Evolutionary conservation across 108 stramenopile genomes (phyloP), one percentile per base, ranked within the genome.

Genomic region (Conticribra guillardii): DNA sequence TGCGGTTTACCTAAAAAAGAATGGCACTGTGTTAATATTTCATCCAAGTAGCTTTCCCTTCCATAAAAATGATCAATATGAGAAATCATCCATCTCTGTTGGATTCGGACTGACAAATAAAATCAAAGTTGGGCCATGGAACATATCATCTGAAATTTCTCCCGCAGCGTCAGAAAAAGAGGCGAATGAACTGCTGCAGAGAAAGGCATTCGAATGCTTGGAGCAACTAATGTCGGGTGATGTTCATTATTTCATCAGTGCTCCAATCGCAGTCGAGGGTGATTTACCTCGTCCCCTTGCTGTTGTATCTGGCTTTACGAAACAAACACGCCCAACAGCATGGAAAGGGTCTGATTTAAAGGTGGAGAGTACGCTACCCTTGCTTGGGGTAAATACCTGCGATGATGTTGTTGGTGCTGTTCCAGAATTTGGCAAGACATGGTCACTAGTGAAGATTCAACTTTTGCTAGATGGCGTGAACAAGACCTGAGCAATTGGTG

Each of bases 261-360:
- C 71, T 4, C 90, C 88, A 15, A 51, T 76, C 28, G 5, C 3
- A n/a, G 37, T 47, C 30, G 58, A 37, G 60, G 52, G 57, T 15
- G 49, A 53, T 2, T 28, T 50, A 21, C 85, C 82, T 2, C 53
- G 67, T 21, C 84, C 82, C 18, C 85, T 94, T 53, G 76, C 83
- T 0, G 82, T 65, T 46, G 68, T 90, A 23, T 44, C 56, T 18
- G 66, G 60, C 2, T 94, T 89, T 59, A 86, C 65, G 9, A 88
- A 87, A 52, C 54, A 69, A 48, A 63, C 69, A n/a, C 76, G 93
- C 5, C 93, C 93, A 24, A 16, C 32, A 18, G 89, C 93, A 18
- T 94, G 93, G 93, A 94, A 90, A 73, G 83, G 78, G 9, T 74
- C 59, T 14, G 93, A 94, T 47, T 45, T 87, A 29, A 90, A 90